Base-by-base conservation (phyloP, 2,329 filamentous ascomycete genomes). In the Venturia nashicola region DNA sequence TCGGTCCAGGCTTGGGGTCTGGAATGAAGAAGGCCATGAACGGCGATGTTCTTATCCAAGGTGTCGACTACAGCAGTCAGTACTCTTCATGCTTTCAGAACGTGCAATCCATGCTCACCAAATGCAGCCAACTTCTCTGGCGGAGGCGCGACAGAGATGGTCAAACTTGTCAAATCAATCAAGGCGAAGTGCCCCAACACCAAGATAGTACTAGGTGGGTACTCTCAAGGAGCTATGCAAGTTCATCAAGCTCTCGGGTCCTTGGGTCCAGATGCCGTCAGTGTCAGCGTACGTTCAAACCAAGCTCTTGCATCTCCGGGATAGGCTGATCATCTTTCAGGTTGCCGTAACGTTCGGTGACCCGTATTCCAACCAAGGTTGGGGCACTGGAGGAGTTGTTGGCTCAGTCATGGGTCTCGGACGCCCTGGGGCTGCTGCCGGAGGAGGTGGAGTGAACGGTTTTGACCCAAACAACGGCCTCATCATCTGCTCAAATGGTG, bases 261-360 rank as follows among this genome's bases (percentile, higher is more conserved):
- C 3, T 12, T 60, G 8, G 59, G 59, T 6, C 5, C 39, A 5
- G 39, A 42, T n/a, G 59, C 59, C 3, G 36, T 16, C 39, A 44
- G 27, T 5, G 43, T 60, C n/a, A 5, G 36, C 16, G 59, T 57
- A 36, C 18, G 51, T n/a, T n/a, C 27, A 36, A n/a, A 18, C 32
- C 27, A n/a, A 12, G 14, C 16, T n/a, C 14, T 9, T 6, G 2
- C 2, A n/a, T 7, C 9, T 18, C 3, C 18, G 7, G 2, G 5
- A 36, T 3, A 5, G 1, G n/a, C 51, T 57, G 8, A 57, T 9
- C 9, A 36, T 12, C 7, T 18, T 11, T n/a, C 23, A 63, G 61
- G 61, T 23, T n/a, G 62, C 62, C 8, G 57, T 64, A 23, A 64
- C 62, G 36, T 64, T 60, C 42, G 62, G 62, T 9, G 62, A 64